phyloP scores from a whole-genome alignment of 441 rosid species.

The Euphorbia celastroides region DNA sequence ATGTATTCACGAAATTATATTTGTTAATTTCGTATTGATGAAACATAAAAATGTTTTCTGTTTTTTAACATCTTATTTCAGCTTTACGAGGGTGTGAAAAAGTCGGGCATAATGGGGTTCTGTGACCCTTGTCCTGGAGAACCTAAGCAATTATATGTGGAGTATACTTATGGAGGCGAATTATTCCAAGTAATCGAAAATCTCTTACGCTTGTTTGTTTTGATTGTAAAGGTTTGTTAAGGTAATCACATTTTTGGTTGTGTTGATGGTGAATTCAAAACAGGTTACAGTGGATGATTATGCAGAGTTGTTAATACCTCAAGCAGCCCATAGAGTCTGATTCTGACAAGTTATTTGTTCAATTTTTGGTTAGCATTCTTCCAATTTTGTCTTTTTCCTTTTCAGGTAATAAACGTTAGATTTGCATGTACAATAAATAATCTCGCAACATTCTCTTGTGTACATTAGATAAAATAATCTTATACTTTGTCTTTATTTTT shows the following conservation, averaged over 20 bases:
- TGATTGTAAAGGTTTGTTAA: background rate
- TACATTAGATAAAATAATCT: constrained; percentile 1
- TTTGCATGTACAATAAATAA: constrained; percentile 9
- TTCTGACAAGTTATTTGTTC: background rate
- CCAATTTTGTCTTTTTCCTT: constrained; percentile 29
- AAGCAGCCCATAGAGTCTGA: constrained; percentile 43
- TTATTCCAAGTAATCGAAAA: constrained; percentile 38
- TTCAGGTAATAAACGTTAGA: constrained; percentile 18
- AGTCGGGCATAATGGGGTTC: constrained; percentile 96
- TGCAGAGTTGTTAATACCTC: constrained; percentile 69
- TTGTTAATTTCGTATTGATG: background rate
- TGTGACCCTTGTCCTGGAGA: constrained; percentile 96
- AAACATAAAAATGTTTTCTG: constrained; percentile 6
- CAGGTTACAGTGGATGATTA: constrained; percentile 70
- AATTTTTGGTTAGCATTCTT: constrained; percentile 13
- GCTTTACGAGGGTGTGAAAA: constrained; percentile 93
- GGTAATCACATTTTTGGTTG: background rate
- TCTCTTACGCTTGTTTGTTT: background rate
- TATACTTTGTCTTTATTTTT: background rate
- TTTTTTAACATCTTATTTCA: constrained; percentile 25
- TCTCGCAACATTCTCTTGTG: constrained; percentile 3
- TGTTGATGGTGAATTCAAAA: constrained; percentile 7
- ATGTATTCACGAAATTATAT: background rate
- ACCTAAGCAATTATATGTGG: constrained; percentile 65
- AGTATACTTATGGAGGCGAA: constrained; percentile 53